Evolutionary conservation across 2,329 filamentous ascomycete genomes (phyloP), one percentile per base, ranked within the genome.

Genomic region (Stemphylium vesicarium): DNA sequence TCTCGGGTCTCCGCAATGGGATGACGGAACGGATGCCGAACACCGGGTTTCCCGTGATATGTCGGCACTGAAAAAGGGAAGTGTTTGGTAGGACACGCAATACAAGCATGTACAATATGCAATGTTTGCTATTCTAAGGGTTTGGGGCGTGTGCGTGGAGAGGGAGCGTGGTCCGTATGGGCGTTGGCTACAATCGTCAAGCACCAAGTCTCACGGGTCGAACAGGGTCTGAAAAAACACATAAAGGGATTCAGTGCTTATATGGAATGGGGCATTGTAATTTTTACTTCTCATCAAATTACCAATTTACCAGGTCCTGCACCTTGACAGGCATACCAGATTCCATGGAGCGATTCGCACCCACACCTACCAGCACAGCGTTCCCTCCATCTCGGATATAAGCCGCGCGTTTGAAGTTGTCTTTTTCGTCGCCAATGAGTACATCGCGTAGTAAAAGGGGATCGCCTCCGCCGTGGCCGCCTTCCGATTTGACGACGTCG

Each of bases 391-490:
- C 84, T 13, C 48, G 48, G 4, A 86, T 66, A 63, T 86, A 84
- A 52, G 80, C 84, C 3, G 84, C 84, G 0, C 84, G 83, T 2
- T 84, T 75, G 69, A 79, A 80, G 79, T 71, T 81, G 76, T 64
- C 45, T 32, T 64, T 38, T 13, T 78, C 76, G 0, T 79, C 77
- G 0, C 80, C 78, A 0, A 83, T 84, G 62, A 87, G 85, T 5
- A 87, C 50, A 59, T 87, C 84, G 29, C 81, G 79, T 24, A 88
- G 63, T 40, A 87, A 59, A 1, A 85, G 79, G 0, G 79, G 78
- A 57, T 87, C 85, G 1, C 85, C 85, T 4, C 85, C 85, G 1
- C 85, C 85, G 49, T 88, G 85, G 0, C 83, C 84, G 0, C 85
- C 85, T 3, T 77, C 71, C 4, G 80, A 79, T 5, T 81, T 78